phyloP scores from a whole-genome alignment of 495 filamentous ascomycete species.

The Cryomyces antarcticus region DNA sequence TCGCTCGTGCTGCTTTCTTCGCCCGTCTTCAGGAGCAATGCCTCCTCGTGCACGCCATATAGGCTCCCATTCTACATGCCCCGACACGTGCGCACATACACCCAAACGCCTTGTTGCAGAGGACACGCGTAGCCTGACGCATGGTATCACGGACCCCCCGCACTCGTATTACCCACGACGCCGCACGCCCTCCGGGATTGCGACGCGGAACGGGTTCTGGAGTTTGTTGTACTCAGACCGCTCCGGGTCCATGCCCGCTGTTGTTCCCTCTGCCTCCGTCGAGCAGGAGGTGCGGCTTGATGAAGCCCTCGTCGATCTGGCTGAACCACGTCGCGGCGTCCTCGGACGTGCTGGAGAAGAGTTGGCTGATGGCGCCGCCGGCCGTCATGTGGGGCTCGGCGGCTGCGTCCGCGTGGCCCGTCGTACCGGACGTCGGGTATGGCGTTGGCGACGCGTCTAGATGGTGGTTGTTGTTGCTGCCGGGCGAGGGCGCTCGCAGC shows the following conservation, averaged over 20 bases:
- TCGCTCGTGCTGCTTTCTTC: no score
- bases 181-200: no score
- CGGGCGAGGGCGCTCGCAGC: slow-evolving; percentile 8
- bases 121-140: no score
- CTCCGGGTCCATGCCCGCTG: slow-evolving; percentile 1
- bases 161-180: no score
- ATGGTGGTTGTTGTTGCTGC: background rate
- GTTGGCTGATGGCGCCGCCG: slow-evolving; percentile 47
- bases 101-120: no score
- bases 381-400: slow-evolving; percentile 20
- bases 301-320: slow-evolving; percentile 87
- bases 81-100: no score
- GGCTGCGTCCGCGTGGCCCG: background rate
- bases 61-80: no score
- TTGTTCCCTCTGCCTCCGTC: slow-evolving; percentile 36
- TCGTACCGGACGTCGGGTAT: slow-evolving; percentile 14
- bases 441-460: slow-evolving; percentile 1
- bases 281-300: slow-evolving; percentile 80
- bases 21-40: no score
- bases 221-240: no score
- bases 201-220: no score
- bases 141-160: no score
- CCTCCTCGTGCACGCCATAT: no score
- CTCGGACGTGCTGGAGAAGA: slow-evolving; percentile 55
- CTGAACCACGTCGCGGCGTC: slow-evolving; percentile 84